These are phyloP conservation scores for Corymbia calophylla DNA, from an alignment of 441 rosid species.

Conservation along the genomic window DNA sequence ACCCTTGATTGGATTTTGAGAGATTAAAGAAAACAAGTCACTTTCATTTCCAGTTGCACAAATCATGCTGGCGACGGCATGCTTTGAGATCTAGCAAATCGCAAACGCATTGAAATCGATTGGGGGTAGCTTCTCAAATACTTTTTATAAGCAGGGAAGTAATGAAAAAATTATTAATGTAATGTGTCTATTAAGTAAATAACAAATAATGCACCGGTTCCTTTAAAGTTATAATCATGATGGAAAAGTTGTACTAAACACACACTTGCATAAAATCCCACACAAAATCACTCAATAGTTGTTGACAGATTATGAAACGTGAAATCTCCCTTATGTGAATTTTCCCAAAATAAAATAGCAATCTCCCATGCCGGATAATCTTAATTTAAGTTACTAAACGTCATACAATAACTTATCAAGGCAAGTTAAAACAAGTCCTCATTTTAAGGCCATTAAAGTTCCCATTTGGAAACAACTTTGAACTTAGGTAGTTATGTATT, in stretches of 20 bases:
- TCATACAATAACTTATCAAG: too few species aligned
- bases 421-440: neutral
- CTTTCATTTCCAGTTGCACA: neutral
- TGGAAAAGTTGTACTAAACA: neutral
- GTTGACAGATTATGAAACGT: neutral
- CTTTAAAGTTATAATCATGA: neutral
- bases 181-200: neutral
- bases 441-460: neutral
- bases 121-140: neutral
- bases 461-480: accelerated
- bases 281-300: neutral
- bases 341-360: neutral
- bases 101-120: neutral
- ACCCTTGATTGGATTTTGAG: neutral
- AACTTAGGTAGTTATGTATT: accelerated
- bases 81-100: neutral
- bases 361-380: neutral
- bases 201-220: neutral
- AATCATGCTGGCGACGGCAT: neutral
- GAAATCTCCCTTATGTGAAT: accelerated
- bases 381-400: neutral
- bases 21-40: neutral
- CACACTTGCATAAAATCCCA: neutral
- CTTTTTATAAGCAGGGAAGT: neutral
- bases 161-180: neutral